Evolutionary conservation across 1,284 basidiomycete species (phyloP).

Genomic region (Leucoagaricus sp.): DNA sequence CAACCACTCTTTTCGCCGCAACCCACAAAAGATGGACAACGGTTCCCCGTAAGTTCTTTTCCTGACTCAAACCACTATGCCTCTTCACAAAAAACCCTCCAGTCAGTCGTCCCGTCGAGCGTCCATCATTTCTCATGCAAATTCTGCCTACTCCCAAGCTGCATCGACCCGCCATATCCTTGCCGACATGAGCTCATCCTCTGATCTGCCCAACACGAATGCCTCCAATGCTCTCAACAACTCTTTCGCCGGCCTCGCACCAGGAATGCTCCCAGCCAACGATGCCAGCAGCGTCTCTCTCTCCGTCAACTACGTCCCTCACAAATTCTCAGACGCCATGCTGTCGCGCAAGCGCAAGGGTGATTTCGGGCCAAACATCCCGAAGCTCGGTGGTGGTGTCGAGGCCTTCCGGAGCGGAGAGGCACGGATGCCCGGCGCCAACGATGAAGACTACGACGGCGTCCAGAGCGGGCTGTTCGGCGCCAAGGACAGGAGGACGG

Average conservation of each 20-base stretch:
- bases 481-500: slow-evolving; percentile 21
- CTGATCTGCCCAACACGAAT: slow-evolving; percentile 16
- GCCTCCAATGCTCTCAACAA: slow-evolving; percentile 19
- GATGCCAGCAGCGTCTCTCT: slow-evolving; percentile 31
- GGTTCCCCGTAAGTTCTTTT: slow-evolving; percentile 28
- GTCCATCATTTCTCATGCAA: slow-evolving; percentile 31
- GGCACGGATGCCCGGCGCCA: slow-evolving; percentile 38
- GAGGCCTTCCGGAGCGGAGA: slow-evolving; percentile 58
- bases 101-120: slow-evolving; percentile 27
- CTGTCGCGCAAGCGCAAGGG: slow-evolving; percentile 32
- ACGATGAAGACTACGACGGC: slow-evolving; percentile 14
- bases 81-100: not conserved
- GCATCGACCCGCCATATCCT: slow-evolving; percentile 37
- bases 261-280: not conserved
- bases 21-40: slow-evolving; percentile 27
- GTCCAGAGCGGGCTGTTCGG: slow-evolving; percentile 9
- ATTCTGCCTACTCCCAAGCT: slow-evolving; percentile 36
- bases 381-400: slow-evolving; percentile 59
- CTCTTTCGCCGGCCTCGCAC: slow-evolving; percentile 18
- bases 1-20: not conserved
- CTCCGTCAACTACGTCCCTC: slow-evolving; percentile 61
- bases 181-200: slow-evolving; percentile 24
- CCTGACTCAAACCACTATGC: not conserved
- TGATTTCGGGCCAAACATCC: slow-evolving; percentile 31
- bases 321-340: slow-evolving; percentile 50